Evolutionary conservation across 1,284 basidiomycete genomes (phyloP).

Genomic region (Boletus semigastroideus): DNA sequence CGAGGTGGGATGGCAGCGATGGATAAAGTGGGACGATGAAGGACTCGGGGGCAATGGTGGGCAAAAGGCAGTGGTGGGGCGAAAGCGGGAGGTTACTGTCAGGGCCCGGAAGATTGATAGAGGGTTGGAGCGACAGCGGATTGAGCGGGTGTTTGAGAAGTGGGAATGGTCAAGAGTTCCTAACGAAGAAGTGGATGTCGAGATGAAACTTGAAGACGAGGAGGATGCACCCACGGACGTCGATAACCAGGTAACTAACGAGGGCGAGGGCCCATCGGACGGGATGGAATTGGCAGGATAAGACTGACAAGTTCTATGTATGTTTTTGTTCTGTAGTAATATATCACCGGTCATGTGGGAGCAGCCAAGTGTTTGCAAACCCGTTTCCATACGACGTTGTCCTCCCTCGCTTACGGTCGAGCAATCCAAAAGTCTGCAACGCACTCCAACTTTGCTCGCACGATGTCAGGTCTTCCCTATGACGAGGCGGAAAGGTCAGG

Average conservation of each 20-base stretch:
- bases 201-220: slow-evolving; percentile 31
- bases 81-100: slow-evolving; percentile 50
- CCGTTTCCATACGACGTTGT: neutral
- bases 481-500: slow-evolving; percentile 12
- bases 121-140: slow-evolving; percentile 66
- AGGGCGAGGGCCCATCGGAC: slow-evolving; percentile 2
- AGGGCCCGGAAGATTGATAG: slow-evolving; percentile 57
- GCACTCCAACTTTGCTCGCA: neutral
- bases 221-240: slow-evolving; percentile 4
- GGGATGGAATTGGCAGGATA: slow-evolving; percentile 22
- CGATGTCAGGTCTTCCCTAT: slow-evolving; percentile 36
- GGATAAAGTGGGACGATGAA: slow-evolving; percentile 35
- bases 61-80: slow-evolving; percentile 46
- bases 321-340: slow-evolving; percentile 9
- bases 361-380: neutral
- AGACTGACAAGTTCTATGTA: slow-evolving; percentile 9
- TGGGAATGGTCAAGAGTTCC: slow-evolving; percentile 53
- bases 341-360: slow-evolving; percentile 11
- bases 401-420: neutral
- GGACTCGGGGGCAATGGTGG: slow-evolving; percentile 36
- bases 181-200: slow-evolving; percentile 18
- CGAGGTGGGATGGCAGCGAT: slow-evolving; percentile 37
- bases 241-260: slow-evolving; percentile 2
- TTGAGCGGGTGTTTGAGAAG: slow-evolving; percentile 64
- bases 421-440: neutral